Base-by-base conservation (phyloP, 345 rosid species). In the Rhizophora mangle region DNA sequence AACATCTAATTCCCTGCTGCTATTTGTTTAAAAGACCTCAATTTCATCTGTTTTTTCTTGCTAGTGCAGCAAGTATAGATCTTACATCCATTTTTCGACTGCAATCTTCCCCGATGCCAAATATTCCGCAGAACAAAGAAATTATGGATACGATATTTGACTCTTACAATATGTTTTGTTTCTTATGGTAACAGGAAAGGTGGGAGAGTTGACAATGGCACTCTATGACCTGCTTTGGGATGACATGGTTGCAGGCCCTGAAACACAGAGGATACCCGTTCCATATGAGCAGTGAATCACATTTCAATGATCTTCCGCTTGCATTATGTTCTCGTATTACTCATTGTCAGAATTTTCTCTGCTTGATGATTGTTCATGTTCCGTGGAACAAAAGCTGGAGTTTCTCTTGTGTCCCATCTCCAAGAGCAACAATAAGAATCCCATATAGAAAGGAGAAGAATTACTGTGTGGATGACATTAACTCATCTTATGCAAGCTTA, bases 191-290 rank as follows among this genome's bases (percentile, higher is more conserved):
- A 69, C 80, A 88, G 94, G 89, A 34, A 76, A 83, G 65, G 94
- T 86, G 55, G 89, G 89, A 63, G 87, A 83, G 71, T 57, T 88
- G 78, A 86, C 94, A 22, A 81, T 83, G 85, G 87, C 89, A 24
- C 85, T 88, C 27, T 88, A 88, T 13, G 82, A 86, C 80, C 71
- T 86, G 71, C 76, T 88, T 20, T 88, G 94, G 94, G 78, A 83
- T 31, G 94, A 88, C 67, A 88, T 88, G 89, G 85, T 81, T 29
- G 87, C 82, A 11, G 91, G 91, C 43, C 73, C 82, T 6, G 82
- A 71, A 37, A 78, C 72, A 5, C 82, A 67, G 64, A 85, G 94
- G 82, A 15, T 85, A 8, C 58, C 46, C 6, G 79, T 86, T 68
- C 81, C 82, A 2, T 83, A 86, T 7, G 64, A 9, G 68, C 39